phyloP scores from a whole-genome alignment of 768 basidiomycete genomes.

The Naganishia kalamii region DNA sequence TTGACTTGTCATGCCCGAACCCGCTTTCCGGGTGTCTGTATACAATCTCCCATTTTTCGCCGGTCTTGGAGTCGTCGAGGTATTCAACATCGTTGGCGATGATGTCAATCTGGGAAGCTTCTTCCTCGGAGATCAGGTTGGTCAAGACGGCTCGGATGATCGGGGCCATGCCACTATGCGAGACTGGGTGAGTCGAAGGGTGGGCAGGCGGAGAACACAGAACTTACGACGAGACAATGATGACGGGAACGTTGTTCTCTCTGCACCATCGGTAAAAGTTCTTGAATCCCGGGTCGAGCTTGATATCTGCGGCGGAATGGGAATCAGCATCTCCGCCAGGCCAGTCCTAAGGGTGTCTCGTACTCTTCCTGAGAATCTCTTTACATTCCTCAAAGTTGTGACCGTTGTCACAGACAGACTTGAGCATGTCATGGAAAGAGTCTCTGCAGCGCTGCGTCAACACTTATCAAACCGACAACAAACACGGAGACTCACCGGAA shows the following conservation, averaged over 20 bases:
- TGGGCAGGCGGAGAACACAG: background rate
- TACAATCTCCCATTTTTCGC: conserved; percentile 61
- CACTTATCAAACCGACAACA: conserved; percentile 7
- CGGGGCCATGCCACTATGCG: conserved; percentile 77
- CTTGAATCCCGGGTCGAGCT: conserved; percentile 80
- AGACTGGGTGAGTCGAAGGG: conserved; percentile 9
- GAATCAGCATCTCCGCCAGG: conserved; percentile 7
- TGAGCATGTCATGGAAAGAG: conserved; percentile 77
- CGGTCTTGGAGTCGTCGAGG: conserved; percentile 57
- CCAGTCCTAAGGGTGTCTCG: conserved; percentile 25
- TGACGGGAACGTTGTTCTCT: conserved; percentile 69
- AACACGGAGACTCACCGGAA: conserved; percentile 56
- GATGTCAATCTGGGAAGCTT: conserved; percentile 73
- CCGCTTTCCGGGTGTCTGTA: conserved; percentile 83
- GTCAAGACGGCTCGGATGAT: conserved; percentile 86
- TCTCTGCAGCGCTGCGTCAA: conserved; percentile 55
- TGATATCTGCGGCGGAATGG: conserved; percentile 58
- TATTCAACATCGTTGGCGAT: conserved; percentile 84
- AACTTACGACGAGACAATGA: conserved; percentile 79
- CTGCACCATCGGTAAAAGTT: conserved; percentile 82
- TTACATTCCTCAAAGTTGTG: conserved; percentile 82
- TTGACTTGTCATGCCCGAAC: conserved; percentile 94
- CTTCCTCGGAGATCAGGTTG: conserved; percentile 66
- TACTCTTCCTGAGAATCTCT: conserved; percentile 65
- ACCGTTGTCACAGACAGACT: conserved; percentile 64